These are phyloP conservation scores for Pyronema domesticum DNA, from an alignment of 495 filamentous ascomycete genomes.

Conservation along the genomic window DNA sequence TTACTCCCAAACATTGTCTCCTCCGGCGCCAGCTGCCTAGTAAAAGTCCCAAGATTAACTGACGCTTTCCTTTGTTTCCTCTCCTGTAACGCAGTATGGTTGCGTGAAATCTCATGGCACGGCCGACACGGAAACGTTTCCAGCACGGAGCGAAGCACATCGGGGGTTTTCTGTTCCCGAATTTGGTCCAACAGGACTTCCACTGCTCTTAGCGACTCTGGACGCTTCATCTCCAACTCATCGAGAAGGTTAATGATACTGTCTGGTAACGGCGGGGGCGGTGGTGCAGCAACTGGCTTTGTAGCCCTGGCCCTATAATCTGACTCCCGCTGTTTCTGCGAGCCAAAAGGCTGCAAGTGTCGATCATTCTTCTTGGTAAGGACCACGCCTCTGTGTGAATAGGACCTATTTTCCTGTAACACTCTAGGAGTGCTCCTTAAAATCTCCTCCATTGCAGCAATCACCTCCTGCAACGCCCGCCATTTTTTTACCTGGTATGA, in stretches of 20 bases:
- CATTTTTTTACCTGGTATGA: neutral
- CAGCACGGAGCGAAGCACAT: neutral
- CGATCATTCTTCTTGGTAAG: too few species aligned
- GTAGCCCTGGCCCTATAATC: too few species aligned
- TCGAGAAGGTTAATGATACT: neutral
- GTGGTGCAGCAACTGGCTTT: too few species aligned
- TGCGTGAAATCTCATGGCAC: slow-evolving; percentile 7
- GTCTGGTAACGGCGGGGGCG: neutral
- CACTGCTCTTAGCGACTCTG: neutral
- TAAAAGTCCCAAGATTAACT: neutral
- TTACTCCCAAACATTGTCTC: slow-evolving; percentile 17
- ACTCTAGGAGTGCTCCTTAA: too few species aligned
- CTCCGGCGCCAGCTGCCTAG: neutral
- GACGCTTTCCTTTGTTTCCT: neutral
- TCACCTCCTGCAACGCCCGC: neutral
- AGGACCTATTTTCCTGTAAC: too few species aligned
- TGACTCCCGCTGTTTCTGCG: too few species aligned
- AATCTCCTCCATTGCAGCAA: neutral
- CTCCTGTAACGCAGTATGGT: neutral
- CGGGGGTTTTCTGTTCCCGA: neutral
- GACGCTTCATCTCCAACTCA: neutral
- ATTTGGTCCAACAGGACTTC: neutral
- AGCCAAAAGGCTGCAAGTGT: too few species aligned
- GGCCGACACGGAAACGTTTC: slow-evolving; percentile 7
- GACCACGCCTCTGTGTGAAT: too few species aligned